phyloP scores from a whole-genome alignment of 2,329 filamentous ascomycete species.

The Fusarium cicatricum region DNA sequence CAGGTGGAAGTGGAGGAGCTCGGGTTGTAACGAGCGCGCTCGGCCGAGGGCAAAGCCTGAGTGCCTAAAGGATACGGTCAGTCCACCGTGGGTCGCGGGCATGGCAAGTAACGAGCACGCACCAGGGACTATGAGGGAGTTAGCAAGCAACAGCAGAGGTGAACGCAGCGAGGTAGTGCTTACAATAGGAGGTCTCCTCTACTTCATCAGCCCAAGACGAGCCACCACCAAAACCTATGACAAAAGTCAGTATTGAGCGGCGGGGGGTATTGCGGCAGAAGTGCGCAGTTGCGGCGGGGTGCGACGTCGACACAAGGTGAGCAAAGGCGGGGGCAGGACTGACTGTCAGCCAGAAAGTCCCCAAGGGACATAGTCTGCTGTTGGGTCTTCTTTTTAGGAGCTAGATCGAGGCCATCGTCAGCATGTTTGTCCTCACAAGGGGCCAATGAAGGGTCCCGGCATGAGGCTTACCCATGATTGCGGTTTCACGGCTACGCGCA shows the following conservation, averaged over 20 bases:
- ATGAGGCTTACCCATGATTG: conserved; percentile 67
- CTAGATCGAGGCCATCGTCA: conserved; percentile 54
- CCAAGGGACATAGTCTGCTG: conserved; percentile 97
- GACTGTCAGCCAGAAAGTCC: conserved; percentile 94
- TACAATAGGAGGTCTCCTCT: conserved; percentile 81
- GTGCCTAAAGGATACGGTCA: conserved; percentile 55
- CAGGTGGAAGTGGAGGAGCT: conserved; percentile 47
- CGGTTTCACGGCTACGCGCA: conserved; percentile 60
- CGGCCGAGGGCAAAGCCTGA: conserved; percentile 62
- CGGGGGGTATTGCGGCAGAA: conserved; percentile 32
- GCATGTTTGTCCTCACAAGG: not conserved
- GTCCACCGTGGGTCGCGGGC: conserved; percentile 27
- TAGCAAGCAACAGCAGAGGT: conserved; percentile 40
- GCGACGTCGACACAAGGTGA: conserved; percentile 38
- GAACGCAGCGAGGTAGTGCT: conserved; percentile 47
- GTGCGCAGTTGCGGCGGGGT: conserved; percentile 33
- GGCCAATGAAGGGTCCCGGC: conserved; percentile 10
- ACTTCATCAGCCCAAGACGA: conserved; percentile 99
- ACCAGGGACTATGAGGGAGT: conserved; percentile 48
- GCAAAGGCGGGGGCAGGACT: conserved; percentile 49
- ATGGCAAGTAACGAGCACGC: conserved; percentile 34
- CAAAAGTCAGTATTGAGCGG: conserved; percentile 38
- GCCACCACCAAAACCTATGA: conserved; percentile 64
- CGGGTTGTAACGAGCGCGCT: conserved; percentile 51
- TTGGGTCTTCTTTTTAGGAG: conserved; percentile 86